Evolutionary conservation across 2,329 filamentous ascomycete genomes (phyloP), one percentile per base, ranked within the genome.

Genomic region (Pleoardoris graminearum): DNA sequence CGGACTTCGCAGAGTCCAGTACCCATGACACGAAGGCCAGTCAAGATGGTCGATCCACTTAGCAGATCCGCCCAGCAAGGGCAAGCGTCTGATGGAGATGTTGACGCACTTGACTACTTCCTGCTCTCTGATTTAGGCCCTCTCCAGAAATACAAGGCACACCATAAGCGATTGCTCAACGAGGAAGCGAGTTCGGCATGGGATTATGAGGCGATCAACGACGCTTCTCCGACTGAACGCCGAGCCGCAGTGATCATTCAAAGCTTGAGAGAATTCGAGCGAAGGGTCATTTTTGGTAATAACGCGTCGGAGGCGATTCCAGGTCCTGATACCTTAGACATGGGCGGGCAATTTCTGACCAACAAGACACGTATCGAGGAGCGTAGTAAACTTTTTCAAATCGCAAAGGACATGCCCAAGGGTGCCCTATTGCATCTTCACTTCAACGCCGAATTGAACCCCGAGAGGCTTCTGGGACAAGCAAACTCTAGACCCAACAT

Each of bases 351-450:
- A 30, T 79, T 77, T 51, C 65, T 79, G 3, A 74, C 74, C 17
- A 78, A 78, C 61, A 75, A 74, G 53, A 57, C 66, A 3, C 68
- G 73, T 1, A 78, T 79, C 42, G 70, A 76, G 38, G 70, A 79
- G 32, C 47, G 77, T 41, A 89, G 87, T 7, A 70, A 75, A 37
- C 65, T 91, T 12, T 83, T 85, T 60, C 60, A 76, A 23, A 79
- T 87, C 22, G 81, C 85, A 5, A 75, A 75, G 27, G 66, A 70
- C 51, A 81, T 89, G 77, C 88, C 88, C 36, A 91, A 91, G 70
- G 88, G 87, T 2, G 81, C 82, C 0, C 85, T 91, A 66, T 76
- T 91, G 21, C 88, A 91, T 69, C 82, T 90, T 21, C 88, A 91
- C 69, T 91, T 89, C 77, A 91, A 91, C 67, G 82, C 88, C n/a